Evolutionary conservation across 2,329 filamentous ascomycete genomes (phyloP).

Genomic region (Pseudogymnoascus verrucosus): DNA sequence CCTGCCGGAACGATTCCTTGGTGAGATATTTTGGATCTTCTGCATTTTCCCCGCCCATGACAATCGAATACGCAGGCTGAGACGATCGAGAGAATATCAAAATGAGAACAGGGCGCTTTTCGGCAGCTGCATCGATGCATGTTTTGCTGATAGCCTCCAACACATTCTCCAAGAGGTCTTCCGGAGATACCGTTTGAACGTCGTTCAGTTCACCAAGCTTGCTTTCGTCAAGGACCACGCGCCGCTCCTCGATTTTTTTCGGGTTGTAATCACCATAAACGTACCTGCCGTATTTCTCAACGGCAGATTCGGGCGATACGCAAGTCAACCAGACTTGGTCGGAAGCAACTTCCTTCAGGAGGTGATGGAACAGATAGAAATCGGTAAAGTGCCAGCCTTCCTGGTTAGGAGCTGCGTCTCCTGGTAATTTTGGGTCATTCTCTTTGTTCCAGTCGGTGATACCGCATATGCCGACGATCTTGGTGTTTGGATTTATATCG

Average conservation of each 20-base stretch:
- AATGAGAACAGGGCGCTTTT: not conserved
- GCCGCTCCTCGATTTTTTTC: not conserved
- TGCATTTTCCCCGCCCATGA: not conserved
- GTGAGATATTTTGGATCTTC: not conserved
- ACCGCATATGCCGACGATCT: not conserved
- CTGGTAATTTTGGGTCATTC: not conserved
- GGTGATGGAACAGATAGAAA: not conserved
- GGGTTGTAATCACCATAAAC: not conserved
- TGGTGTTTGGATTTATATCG: not conserved
- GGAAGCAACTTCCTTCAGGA: not conserved
- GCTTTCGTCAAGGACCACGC: not conserved
- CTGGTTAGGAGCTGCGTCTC: not conserved
- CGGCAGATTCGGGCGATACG: not conserved
- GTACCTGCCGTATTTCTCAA: not conserved
- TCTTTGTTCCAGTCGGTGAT: not conserved
- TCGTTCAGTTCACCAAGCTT: not conserved
- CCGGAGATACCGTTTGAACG: not conserved
- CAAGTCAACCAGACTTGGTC: not conserved
- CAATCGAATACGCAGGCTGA: not conserved
- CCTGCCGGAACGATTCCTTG: not conserved
- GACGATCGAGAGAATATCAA: not conserved
- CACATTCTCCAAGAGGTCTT: not conserved
- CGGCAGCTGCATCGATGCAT: not conserved
- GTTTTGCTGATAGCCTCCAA: not conserved
- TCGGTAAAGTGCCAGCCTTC: not conserved